Conservation (phyloP, 2,329 filamentous ascomycete genomes). For the Anisogramma anomala region DNA sequence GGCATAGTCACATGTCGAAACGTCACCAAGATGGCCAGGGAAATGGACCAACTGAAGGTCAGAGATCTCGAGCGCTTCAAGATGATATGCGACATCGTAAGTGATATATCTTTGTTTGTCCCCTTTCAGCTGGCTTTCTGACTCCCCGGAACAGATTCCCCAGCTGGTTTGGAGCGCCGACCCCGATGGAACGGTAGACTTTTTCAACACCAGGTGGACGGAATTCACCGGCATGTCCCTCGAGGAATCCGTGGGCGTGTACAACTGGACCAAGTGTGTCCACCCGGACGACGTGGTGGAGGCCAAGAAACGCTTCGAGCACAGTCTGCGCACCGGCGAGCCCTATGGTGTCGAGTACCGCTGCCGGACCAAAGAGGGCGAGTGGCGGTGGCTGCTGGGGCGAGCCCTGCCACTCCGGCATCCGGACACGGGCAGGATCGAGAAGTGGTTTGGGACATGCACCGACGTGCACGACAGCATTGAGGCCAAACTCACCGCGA, state of each 20-base stretch:
- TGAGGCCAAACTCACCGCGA: constrained; percentile 53
- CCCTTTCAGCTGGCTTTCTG: no score
- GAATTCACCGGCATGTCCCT: constrained; percentile 59
- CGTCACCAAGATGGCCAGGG: constrained; percentile 56
- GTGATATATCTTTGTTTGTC: no score
- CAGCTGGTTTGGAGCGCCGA: constrained; percentile 64
- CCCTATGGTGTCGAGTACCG: constrained; percentile 62
- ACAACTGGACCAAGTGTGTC: constrained; percentile 51
- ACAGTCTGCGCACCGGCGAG: constrained; percentile 54
- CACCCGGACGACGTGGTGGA: constrained; percentile 57
- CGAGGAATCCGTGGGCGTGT: constrained; percentile 47
- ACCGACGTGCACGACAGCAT: constrained; percentile 70
- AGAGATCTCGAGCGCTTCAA: constrained; percentile 64
- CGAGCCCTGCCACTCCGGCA: constrained; percentile 58
- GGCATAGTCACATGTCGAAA: constrained; percentile 63
- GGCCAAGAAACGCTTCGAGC: constrained; percentile 46
- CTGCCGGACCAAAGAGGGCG: constrained; percentile 52
- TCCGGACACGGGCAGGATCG: constrained; percentile 52
- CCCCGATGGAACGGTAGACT: constrained; percentile 55
- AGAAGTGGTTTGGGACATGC: constrained; percentile 71
- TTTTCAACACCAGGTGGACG: constrained; percentile 69
- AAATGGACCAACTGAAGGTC: constrained; percentile 57
- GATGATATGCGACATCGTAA: constrained; percentile 55
- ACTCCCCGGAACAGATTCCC: constrained; percentile 33
- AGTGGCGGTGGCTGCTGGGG: constrained; percentile 71